These are phyloP conservation scores for Fraxinus baroniana DNA, from an alignment of 305 asterid species.

Conservation along the genomic window DNA sequence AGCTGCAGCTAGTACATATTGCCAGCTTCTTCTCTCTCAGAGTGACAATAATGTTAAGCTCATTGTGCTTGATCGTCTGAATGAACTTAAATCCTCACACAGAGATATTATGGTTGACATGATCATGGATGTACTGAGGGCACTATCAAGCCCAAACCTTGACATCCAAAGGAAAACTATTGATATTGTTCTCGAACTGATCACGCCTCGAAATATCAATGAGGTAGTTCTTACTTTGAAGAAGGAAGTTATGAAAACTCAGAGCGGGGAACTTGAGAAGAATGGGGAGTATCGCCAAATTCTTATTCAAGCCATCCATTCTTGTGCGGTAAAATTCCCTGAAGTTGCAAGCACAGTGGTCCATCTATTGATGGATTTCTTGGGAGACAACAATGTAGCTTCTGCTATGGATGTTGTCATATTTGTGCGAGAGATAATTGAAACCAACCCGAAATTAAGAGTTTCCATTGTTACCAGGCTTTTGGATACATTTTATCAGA, in stretches of 20 bases:
- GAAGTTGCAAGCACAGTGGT: slow-evolving; percentile 99
- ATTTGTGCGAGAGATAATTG: slow-evolving; percentile 89
- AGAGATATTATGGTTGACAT: slow-evolving; percentile 81
- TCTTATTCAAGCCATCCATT: slow-evolving; percentile 76
- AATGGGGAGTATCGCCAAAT: slow-evolving; percentile 55
- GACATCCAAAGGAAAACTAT: slow-evolving; percentile 88
- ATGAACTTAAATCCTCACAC: slow-evolving; percentile 80
- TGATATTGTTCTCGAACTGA: slow-evolving; percentile 86
- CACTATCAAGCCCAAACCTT: slow-evolving; percentile 86
- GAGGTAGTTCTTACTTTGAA: slow-evolving; percentile 90
- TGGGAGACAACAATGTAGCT: slow-evolving; percentile 94
- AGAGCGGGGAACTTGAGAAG: slow-evolving; percentile 60
- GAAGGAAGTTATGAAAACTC: slow-evolving; percentile 96
- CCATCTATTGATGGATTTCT: slow-evolving; percentile 92
- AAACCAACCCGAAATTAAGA: slow-evolving; percentile 88
- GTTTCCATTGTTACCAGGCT: slow-evolving; percentile 82
- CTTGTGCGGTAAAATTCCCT: slow-evolving; percentile 94
- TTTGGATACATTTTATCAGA: slow-evolving; percentile 92
- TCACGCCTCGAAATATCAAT: slow-evolving; percentile 80
- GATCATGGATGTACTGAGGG: slow-evolving; percentile 96
- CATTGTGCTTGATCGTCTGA: slow-evolving; percentile 85
- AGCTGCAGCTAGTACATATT: slow-evolving; percentile 92
- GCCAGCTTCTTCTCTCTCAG: slow-evolving; percentile 96
- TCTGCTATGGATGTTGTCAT: slow-evolving; percentile 90
- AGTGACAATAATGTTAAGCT: slow-evolving; percentile 94